Base-by-base conservation (phyloP, 345 rosid genomes). In the Murraya paniculata region DNA sequence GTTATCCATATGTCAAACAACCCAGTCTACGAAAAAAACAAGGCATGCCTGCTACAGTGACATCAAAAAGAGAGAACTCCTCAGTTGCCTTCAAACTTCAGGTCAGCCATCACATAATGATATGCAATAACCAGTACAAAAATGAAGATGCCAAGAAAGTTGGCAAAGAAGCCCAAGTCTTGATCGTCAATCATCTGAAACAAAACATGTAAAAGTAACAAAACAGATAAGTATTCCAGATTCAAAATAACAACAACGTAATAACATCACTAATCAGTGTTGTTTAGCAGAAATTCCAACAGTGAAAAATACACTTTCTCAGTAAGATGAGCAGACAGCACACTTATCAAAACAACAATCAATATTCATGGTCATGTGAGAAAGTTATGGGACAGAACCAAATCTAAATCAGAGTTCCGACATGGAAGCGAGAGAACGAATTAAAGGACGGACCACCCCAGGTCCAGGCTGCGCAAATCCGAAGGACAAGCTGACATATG, bases 101-200 rank as follows among this genome's bases (percentile, higher is more conserved):
- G 92, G 81, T 93, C 99, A 72, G 97, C 99, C 85, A 93, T 78
- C 79, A 93, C 93, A 31, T 84, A 93, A 79, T 93, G 98, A 78
- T 93, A 95, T 9, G 91, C 93, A 25, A 93, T 90, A 30, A 95
- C 93, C 83, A 91, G 83, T 50, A 76, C 83, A 72, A 92, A 95
- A 64, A 93, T 88, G 79, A 90, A 93, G 61, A 90, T 84, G 81
- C 98, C 97, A 55, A 93, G 93, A 80, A 92, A 85, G 81, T 90
- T 93, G 85, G 91, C 89, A 30, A 90, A 86, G 79, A 93, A 92
- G 18, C 96, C 94, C 45, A 93, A 86, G 64, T 85, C 93, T 77
- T 85, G 94, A 85, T 95, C 95, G 71, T 90, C 94, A 31, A 93
- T 73, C 98, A 95, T 95, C 99, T 92, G 96, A 45, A 45, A 64